Evolutionary conservation across 169 alveolate genomes (phyloP), one percentile per base, ranked within the genome.

Genomic region (Cystoisospora suis): DNA sequence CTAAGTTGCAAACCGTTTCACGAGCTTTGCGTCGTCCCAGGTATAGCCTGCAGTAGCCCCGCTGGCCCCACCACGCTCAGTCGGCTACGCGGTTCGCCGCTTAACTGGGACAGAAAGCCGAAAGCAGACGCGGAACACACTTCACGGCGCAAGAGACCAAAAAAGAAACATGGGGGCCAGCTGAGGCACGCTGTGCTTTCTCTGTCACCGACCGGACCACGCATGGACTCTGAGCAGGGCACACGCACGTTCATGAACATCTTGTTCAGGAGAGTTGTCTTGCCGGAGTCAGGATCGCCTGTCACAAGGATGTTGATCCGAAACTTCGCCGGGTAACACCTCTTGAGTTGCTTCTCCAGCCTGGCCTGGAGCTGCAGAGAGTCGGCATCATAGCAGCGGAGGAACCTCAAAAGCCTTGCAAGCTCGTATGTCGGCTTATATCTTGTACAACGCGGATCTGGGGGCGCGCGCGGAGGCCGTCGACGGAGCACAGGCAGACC

Each of bases 311-410:
- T 72, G 32, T 72, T 72, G 81, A 72, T 40, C 38, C 81, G 81
- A 34, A 27, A 29, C 0, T 72, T 72, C 47, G 36, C 56, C 49
- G 42, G 81, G 23, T 40, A 72, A 1, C 81, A 53, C 23, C 81
- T 34, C 81, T 72, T 72, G 81, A 29, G 23, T 53, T 72, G 81
- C 44, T 72, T 72, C 53, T 72, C 81, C 81, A 72, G 81, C 81
- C 42, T 72, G 29, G 3, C 7, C 81, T 72, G 81, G 32, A 72
- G 58, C 81, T 72, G 81, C 80, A 53, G n/a, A n/a, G n/a, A n/a
- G n/a, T n/a, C n/a, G n/a, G n/a, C n/a, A n/a, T n/a, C n/a, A n/a
- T n/a, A n/a, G n/a, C n/a, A n/a, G n/a, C n/a, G n/a, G n/a, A n/a
- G n/a, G n/a, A n/a, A n/a, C n/a, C n/a, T n/a, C n/a, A n/a, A n/a